Evolutionary conservation across 495 filamentous ascomycete genomes (phyloP).

Genomic region (Chaetomidium leptoderma): DNA sequence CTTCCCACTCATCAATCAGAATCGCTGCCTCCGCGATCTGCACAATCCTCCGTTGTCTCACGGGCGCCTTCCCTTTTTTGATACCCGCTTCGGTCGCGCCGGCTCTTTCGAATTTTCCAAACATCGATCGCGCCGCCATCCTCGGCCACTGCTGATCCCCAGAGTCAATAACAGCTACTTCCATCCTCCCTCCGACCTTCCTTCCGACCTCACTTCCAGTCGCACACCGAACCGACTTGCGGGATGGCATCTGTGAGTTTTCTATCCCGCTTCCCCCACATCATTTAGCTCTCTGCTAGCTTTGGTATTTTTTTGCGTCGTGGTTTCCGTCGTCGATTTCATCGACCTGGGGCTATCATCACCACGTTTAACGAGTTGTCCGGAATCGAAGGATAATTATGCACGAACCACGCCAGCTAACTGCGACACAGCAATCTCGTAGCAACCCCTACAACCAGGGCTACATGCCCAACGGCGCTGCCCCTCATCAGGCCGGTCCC

Average conservation of each 20-base stretch:
- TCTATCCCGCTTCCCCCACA: not conserved
- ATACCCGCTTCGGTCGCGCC: conserved; percentile 24
- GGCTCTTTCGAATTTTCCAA: conserved; percentile 11
- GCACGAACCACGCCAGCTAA: conserved; percentile 5
- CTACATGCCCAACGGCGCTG: conserved; percentile 53
- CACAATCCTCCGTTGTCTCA: not conserved
- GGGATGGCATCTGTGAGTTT: conserved; percentile 36
- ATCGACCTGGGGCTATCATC: not conserved
- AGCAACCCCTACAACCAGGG: conserved; percentile 40
- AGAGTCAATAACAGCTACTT: not conserved
- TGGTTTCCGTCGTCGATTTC: not conserved
- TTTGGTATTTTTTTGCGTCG: not conserved
- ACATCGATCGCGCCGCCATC: conserved; percentile 23
- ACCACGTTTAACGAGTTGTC: not conserved
- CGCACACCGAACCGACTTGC: conserved; percentile 11
- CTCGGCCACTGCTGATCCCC: conserved; percentile 18
- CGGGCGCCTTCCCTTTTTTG: conserved; percentile 16
- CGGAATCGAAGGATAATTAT: not conserved
- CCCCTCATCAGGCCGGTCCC: conserved; percentile 40
- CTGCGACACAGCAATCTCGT: conserved; percentile 33
- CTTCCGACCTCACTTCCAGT: not conserved
- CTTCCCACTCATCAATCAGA: not conserved
- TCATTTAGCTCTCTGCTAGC: not conserved
- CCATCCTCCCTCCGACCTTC: conserved; percentile 3
- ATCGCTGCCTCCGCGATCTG: not conserved